Percentiles rank a stretch among this genome's conserved stretches.
phyloP scores from a whole-genome alignment of 768 basidiomycete species.

The Sporobolomyces roseus region DNA sequence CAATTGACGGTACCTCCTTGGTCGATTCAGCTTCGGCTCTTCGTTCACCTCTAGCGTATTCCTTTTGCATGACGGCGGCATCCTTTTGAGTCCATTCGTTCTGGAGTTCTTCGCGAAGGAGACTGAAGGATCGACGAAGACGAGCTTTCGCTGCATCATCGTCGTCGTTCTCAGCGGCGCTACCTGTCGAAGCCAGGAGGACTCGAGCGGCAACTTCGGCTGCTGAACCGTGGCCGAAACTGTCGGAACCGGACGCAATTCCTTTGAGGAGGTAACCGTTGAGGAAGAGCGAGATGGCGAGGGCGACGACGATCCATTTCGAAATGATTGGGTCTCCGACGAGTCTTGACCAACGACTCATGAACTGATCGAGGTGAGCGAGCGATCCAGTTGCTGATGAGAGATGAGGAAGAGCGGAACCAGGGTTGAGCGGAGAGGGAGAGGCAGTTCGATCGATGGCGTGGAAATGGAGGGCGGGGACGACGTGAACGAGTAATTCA shows the following conservation, averaged over 20 bases:
- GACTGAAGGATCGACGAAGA: conserved; percentile 29
- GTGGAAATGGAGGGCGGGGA: conserved; percentile 60
- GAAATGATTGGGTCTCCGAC: conserved; percentile 89
- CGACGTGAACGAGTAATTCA: conserved; percentile 58
- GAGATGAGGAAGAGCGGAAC: conserved; percentile 40
- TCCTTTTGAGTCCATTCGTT: conserved; percentile 44
- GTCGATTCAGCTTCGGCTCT: conserved; percentile 34
- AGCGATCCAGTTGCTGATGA: conserved; percentile 29
- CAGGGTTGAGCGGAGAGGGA: background rate
- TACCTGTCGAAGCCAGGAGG: conserved; percentile 46
- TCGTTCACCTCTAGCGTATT: conserved; percentile 29
- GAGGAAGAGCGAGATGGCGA: conserved; percentile 77
- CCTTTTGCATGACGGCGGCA: conserved; percentile 40
- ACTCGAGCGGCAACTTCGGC: conserved; percentile 51
- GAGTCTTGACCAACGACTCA: conserved; percentile 81
- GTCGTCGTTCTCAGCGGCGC: conserved; percentile 25
- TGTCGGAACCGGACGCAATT: conserved; percentile 50
- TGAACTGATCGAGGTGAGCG: conserved; percentile 66
- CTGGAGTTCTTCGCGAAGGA: conserved; percentile 38
- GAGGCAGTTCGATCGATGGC: conserved; percentile 50
- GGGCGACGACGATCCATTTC: conserved; percentile 88
- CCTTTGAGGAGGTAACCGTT: conserved; percentile 88
- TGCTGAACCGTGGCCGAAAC: conserved; percentile 50
- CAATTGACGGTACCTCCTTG: conserved; percentile 29
- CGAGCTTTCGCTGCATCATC: conserved; percentile 31